A percentile compares a stretch with the other conserved stretches of the same genome.
phyloP scores from a whole-genome alignment of 2,329 filamentous ascomycete genomes.

The Colletotrichum sp. region DNA sequence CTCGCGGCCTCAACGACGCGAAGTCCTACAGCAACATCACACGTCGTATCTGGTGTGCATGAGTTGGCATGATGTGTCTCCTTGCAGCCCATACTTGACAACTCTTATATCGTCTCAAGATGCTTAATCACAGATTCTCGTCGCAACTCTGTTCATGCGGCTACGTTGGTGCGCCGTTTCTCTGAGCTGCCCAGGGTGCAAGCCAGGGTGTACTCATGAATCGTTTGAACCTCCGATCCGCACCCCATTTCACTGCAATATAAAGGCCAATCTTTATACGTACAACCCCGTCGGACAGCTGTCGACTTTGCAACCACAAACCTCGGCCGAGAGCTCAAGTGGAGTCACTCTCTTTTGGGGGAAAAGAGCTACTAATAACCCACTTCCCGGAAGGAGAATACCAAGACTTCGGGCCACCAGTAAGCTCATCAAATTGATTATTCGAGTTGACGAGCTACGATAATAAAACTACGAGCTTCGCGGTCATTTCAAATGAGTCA shows the following conservation, averaged over 20 bases:
- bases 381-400: not conserved
- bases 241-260: not conserved
- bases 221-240: not conserved
- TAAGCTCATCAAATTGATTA: not conserved
- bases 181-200: not conserved
- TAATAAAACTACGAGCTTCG: not conserved
- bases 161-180: not conserved
- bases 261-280: not conserved
- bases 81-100: not conserved
- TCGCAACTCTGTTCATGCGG: not conserved
- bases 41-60: not conserved
- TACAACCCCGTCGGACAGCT: not conserved
- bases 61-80: not conserved
- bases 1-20: not conserved
- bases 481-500: not conserved
- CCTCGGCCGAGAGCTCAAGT: slow-evolving; percentile 8
- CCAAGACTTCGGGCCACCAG: not conserved
- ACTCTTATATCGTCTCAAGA: not conserved
- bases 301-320: not conserved
- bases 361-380: slow-evolving; percentile 1
- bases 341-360: not conserved
- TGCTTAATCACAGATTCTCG: not conserved
- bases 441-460: not conserved
- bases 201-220: not conserved
- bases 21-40: not conserved